phyloP scores from a whole-genome alignment of 1,284 basidiomycete genomes.

The Anthracocystis panici-leucophaei region DNA sequence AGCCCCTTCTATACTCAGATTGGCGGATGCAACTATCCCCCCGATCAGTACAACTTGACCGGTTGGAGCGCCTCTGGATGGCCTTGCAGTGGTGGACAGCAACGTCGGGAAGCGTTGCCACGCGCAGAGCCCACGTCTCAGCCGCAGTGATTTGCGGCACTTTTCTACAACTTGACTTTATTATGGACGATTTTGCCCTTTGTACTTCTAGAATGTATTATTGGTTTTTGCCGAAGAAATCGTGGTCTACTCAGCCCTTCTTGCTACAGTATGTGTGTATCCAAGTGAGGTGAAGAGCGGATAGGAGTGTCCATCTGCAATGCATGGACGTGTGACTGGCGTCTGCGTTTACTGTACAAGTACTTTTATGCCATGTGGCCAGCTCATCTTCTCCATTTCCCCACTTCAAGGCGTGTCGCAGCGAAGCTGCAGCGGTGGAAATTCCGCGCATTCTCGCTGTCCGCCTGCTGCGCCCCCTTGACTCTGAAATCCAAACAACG shows the following conservation, averaged over 20 bases:
- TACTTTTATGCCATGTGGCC: no score
- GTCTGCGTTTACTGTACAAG: no score
- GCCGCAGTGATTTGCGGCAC: background rate
- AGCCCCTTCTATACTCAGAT: slow-evolving; percentile 45
- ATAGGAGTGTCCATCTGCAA: no score
- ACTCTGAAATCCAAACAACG: no score
- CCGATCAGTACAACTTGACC: slow-evolving; percentile 40
- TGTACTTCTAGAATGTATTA: slow-evolving; percentile 7
- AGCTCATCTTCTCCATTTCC: no score
- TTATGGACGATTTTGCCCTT: background rate
- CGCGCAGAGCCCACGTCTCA: slow-evolving; percentile 16
- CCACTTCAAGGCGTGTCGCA: no score
- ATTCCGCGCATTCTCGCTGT: no score
- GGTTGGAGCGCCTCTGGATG: slow-evolving; percentile 34
- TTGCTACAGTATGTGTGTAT: no score
- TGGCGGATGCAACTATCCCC: slow-evolving; percentile 50
- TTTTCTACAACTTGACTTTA: background rate
- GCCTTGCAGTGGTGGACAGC: slow-evolving; percentile 43
- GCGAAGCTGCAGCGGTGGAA: no score
- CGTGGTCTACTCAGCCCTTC: background rate
- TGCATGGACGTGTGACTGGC: no score
- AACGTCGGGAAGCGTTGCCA: slow-evolving; percentile 8
- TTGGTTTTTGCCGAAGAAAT: background rate
- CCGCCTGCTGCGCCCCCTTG: no score
- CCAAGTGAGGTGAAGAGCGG: no score